These are phyloP conservation scores for Blumeriella jaapii DNA, from an alignment of 2,329 filamentous ascomycete genomes.

Conservation along the genomic window DNA sequence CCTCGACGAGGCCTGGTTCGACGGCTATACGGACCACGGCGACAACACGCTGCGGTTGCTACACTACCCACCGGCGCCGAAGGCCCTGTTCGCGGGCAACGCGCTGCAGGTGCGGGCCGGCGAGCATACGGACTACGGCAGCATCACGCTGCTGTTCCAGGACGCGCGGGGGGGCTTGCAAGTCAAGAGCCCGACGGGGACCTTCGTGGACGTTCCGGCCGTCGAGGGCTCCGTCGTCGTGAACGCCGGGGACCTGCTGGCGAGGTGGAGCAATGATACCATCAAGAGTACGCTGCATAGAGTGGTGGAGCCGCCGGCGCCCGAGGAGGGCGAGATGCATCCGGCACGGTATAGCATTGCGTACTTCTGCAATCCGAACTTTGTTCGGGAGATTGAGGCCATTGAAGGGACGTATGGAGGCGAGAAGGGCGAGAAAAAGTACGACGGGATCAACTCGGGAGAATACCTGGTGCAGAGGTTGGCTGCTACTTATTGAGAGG, in stretches of 20 bases:
- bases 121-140: constrained; percentile 42
- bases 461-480: constrained; percentile 73
- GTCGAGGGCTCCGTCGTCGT: constrained; percentile 74
- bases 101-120: constrained; percentile 36
- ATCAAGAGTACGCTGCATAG: constrained; percentile 87
- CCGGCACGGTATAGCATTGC: constrained; percentile 79
- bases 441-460: constrained; percentile 63
- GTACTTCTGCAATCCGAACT: constrained; percentile 66
- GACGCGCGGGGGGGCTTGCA: constrained; percentile 40
- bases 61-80: constrained; percentile 42
- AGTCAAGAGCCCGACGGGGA: constrained; percentile 57
- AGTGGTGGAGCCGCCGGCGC: constrained; percentile 71
- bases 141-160: constrained; percentile 42
- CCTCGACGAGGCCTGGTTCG: constrained; percentile 62
- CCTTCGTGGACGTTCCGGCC: constrained; percentile 72
- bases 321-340: constrained; percentile 41
- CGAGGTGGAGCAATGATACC: constrained; percentile 81
- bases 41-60: constrained; percentile 50
- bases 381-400: constrained; percentile 48
- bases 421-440: constrained; percentile 61
- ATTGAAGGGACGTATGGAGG: constrained; percentile 50
- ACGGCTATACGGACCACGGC: constrained; percentile 56
- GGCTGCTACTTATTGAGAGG: constrained; percentile 54
- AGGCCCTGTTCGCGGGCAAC: constrained; percentile 39
- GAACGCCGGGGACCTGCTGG: constrained; percentile 79